Base-by-base conservation (phyloP, 2,329 filamentous ascomycete genomes). In the Fragosphaeria purpurea region DNA sequence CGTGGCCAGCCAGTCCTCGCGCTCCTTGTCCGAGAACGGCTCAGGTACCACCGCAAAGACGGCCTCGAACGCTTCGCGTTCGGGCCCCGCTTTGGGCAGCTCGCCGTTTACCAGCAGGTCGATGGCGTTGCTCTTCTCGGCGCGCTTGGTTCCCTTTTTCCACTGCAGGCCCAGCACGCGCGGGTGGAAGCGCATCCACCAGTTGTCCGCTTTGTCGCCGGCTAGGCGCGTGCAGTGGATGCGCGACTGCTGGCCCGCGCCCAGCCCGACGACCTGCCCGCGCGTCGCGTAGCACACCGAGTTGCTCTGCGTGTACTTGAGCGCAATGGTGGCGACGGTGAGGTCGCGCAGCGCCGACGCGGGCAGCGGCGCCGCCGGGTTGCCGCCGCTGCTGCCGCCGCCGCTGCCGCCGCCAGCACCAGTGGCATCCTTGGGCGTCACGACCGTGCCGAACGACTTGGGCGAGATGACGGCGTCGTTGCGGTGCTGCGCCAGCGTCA, bases 271-370 rank as follows among this genome's bases (percentile, higher is more conserved):
- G 61, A 97, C 79, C 70, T 97, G 93, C 45, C 93, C 93, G 62
- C 95, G 90, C 56, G 88, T 76, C 50, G 93, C 90, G 66, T 97
- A 98, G 79, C 91, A 97, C 57, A 98, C 93, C 32, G 90, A 96
- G 80, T 98, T 98, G 65, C 89, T 95, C 72, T 98, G 90, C 1
- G 93, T 98, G 75, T 95, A 98, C 74, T 98, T 98, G 61, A 97
- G 78, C 37, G 93, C 89, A 63, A 98, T 96, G 50, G 93, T 98
- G 50, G 93, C 93, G 44, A 98, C 85, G 33, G 91, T 90, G 57
- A 98, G 75, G 63, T 98, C 93, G 55, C 91, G 83, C 55, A 91
- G 77, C 48, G 93, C 93, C 50, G 80, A 77, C 62, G 93, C 88
- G 40, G 90, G 80, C 22, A 98, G 79, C 13, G 79, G 68, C 40